Percentiles rank a stretch among this genome's conserved stretches.
Evolutionary conservation across 768 basidiomycete species (phyloP).

Genomic region (Terana coerulea): DNA sequence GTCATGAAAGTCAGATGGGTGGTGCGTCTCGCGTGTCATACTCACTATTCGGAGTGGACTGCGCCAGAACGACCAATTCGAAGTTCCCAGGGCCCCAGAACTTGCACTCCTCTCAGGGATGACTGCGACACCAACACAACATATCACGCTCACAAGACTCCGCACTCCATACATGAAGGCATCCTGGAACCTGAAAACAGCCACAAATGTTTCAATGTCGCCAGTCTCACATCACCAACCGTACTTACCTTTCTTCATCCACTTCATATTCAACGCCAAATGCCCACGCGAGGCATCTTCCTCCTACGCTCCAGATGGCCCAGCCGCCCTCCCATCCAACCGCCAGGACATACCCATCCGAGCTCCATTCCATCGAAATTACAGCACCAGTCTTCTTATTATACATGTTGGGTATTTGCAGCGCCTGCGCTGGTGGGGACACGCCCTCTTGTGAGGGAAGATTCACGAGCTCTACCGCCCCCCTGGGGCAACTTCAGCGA

Average conservation of each 20-base stretch:
- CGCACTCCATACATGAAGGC: slow-evolving; percentile 80
- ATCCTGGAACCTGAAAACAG: slow-evolving; percentile 57
- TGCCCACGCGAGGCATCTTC: slow-evolving; percentile 78
- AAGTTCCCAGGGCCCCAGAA: slow-evolving; percentile 95
- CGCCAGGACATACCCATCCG: slow-evolving; percentile 92
- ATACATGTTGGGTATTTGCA: slow-evolving; percentile 62
- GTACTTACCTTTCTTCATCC: slow-evolving; percentile 45
- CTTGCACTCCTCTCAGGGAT: slow-evolving; percentile 36
- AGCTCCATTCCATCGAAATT: slow-evolving; percentile 81
- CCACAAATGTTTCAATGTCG: background rate
- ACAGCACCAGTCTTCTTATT: slow-evolving; percentile 57
- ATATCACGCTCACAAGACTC: slow-evolving; percentile 57
- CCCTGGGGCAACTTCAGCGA: slow-evolving; percentile 36
- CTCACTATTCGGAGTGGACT: slow-evolving; percentile 48
- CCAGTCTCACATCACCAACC: slow-evolving; percentile 7
- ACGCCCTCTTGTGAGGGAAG: slow-evolving; percentile 64
- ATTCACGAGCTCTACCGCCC: slow-evolving; percentile 60
- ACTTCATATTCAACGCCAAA: slow-evolving; percentile 64
- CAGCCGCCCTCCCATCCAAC: slow-evolving; percentile 90
- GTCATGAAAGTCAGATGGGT: background rate
- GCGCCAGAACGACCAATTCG: slow-evolving; percentile 76
- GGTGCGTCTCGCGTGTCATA: background rate
- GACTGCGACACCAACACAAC: background rate
- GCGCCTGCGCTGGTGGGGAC: slow-evolving; percentile 53
- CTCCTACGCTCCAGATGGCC: slow-evolving; percentile 88